Base-by-base conservation (phyloP, 2,329 filamentous ascomycete genomes). In the Fonsecaea erecta region DNA sequence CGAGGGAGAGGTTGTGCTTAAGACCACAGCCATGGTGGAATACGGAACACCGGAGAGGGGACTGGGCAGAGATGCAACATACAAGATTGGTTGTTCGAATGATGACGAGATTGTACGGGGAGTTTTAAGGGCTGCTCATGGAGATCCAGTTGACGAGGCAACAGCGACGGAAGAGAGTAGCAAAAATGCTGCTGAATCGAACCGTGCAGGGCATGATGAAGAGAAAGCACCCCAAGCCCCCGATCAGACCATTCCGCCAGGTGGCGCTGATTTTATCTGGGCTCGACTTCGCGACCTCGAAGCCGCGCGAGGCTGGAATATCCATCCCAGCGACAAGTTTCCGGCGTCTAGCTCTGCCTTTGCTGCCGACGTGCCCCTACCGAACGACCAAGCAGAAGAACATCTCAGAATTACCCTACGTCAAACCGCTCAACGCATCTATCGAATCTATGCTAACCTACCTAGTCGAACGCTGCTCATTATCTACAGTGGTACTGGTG, bases 41-140 rank as follows among this genome's bases (percentile, higher is more conserved):
- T 97, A 94, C 90, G 94, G 93, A 57, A 90, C 93, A 66, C 90
- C 91, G 14, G 84, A 84, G 68, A 82, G 84, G 60, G 86, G 85
- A 4, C 84, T 86, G 64, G 86, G 86, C 16, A 78, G 81, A 18
- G 81, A 84, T 61, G 87, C 86, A 2, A 81, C 80, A 24, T 79
- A 84, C 35, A 79, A 82, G 8, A 82, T 89, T 63, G 84, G 83
- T 24, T 88, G 86, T 71, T 77, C 78, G 37, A 81, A 79, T 63
- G 88, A 90, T 66, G 79, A 80, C 0, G 83, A 84, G 21, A 83
- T 90, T 8, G 84, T 87, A 0, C 76, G 80, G 14, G 85, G 84
- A 1, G 78, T 89, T 24, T 77, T 82, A 6, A 58, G 62, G n/a
- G 67, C 67, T 35, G 56, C 53, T 11, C 51, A 63, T 34, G 67